Conservation (phyloP, 495 filamentous ascomycete genomes). For the Penicillium soppii region DNA sequence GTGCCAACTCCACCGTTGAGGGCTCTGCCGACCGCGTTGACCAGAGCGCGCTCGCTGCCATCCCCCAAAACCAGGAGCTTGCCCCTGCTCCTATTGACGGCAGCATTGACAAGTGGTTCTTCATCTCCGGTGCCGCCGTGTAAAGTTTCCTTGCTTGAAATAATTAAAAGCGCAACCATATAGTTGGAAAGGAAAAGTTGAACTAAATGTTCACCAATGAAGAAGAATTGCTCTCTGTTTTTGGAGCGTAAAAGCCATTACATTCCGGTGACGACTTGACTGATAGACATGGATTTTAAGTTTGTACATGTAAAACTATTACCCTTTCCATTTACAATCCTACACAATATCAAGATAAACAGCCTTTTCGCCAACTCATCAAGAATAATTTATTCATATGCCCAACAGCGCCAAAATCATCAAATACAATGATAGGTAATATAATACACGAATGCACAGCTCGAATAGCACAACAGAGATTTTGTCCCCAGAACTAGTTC, state of each 20-base stretch:
- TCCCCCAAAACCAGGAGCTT: constrained; percentile 72
- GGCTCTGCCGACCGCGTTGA: constrained; percentile 68
- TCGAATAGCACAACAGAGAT: constrained; percentile 21
- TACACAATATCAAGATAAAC: background rate
- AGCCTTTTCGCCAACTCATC: background rate
- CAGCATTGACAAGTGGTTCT: constrained; percentile 99
- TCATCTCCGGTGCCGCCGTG: constrained; percentile 95
- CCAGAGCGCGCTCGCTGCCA: constrained; percentile 61
- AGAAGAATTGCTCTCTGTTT: no score
- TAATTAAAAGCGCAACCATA: background rate
- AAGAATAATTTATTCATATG: constrained; percentile 1
- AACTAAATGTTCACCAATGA: background rate
- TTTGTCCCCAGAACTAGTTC: constrained; percentile 6
- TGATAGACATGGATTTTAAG: no score
- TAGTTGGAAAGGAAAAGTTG: background rate
- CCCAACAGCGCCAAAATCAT: constrained; percentile 8
- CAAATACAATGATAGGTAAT: constrained; percentile 14
- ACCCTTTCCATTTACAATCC: background rate
- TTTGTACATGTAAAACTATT: no score
- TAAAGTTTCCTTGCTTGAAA: constrained; percentile 55
- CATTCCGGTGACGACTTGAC: no score
- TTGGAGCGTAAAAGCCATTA: no score
- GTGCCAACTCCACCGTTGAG: constrained; percentile 73
- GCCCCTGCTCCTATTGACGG: constrained; percentile 86
- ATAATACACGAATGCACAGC: constrained; percentile 30